These are phyloP conservation scores for Boletus eberwhitei DNA, from an alignment of 768 basidiomycete species.

Conservation along the genomic window DNA sequence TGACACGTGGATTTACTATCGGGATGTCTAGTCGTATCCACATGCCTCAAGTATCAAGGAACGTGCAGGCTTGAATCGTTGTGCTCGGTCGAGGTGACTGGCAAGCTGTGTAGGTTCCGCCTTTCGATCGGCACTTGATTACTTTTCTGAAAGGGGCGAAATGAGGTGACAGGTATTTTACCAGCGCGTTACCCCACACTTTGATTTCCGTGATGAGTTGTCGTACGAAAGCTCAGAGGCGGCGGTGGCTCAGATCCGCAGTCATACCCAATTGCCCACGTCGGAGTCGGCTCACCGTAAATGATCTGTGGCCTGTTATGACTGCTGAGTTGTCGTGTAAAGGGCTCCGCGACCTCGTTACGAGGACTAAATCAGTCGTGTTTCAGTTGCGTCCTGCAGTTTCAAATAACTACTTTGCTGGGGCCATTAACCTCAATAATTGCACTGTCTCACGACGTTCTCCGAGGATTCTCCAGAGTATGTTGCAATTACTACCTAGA, in stretches of 20 bases:
- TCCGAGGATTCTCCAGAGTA: constrained; percentile 1
- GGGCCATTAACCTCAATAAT: background rate
- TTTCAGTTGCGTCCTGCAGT: constrained; percentile 1
- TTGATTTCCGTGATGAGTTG: constrained; percentile 1
- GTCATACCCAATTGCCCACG: constrained; percentile 6
- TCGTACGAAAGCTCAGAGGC: constrained; percentile 5
- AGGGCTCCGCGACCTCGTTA: background rate
- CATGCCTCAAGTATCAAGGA: constrained; percentile 67
- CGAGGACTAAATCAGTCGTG: constrained; percentile 1
- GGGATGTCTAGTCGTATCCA: constrained; percentile 46
- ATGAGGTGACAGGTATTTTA: background rate
- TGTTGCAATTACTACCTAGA: background rate
- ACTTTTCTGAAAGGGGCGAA: background rate
- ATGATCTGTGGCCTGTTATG: background rate
- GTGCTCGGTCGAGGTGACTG: background rate
- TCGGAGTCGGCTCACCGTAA: constrained; percentile 9
- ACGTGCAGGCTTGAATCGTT: constrained; percentile 47
- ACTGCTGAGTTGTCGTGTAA: background rate
- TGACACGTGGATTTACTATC: background rate
- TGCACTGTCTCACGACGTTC: background rate
- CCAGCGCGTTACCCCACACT: constrained; percentile 20
- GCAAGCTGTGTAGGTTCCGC: background rate
- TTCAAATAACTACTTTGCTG: too few species aligned
- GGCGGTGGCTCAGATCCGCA: constrained; percentile 20
- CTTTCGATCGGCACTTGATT: constrained; percentile 1